Evolutionary conservation across 345 rosid genomes (phyloP).

Genomic region (Melaleuca quinquenervia): DNA sequence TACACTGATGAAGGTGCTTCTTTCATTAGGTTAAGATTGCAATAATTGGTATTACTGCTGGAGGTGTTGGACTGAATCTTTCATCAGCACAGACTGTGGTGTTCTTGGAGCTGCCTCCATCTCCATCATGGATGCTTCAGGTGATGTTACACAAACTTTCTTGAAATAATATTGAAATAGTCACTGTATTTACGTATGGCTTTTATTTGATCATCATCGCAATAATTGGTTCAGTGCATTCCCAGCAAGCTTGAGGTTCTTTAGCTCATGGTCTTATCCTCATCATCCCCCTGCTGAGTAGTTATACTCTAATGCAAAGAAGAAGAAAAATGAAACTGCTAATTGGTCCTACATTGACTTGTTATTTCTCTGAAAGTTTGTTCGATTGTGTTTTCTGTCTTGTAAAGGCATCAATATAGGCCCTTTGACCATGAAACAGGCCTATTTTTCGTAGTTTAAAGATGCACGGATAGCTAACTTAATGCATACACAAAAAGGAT

Average conservation of each 20-base stretch:
- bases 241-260: not conserved
- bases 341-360: not conserved
- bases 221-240: not conserved
- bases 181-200: not conserved
- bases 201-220: not conserved
- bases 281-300: not conserved
- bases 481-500: not conserved
- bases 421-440: not conserved
- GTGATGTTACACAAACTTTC: conserved; percentile 13
- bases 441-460: not conserved
- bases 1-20: not conserved
- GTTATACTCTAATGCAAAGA: not conserved
- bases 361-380: not conserved
- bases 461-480: not conserved
- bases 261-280: not conserved
- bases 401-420: not conserved
- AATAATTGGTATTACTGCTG: conserved; percentile 84
- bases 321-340: not conserved
- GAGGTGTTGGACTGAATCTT: conserved; percentile 92
- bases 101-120: conserved; percentile 85
- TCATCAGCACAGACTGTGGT: conserved; percentile 85
- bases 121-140: conserved; percentile 91
- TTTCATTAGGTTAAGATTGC: conserved; percentile 56
- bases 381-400: not conserved
- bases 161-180: not conserved